phyloP scores from a whole-genome alignment of 257 asterid species.

The Eucommia ulmoides region DNA sequence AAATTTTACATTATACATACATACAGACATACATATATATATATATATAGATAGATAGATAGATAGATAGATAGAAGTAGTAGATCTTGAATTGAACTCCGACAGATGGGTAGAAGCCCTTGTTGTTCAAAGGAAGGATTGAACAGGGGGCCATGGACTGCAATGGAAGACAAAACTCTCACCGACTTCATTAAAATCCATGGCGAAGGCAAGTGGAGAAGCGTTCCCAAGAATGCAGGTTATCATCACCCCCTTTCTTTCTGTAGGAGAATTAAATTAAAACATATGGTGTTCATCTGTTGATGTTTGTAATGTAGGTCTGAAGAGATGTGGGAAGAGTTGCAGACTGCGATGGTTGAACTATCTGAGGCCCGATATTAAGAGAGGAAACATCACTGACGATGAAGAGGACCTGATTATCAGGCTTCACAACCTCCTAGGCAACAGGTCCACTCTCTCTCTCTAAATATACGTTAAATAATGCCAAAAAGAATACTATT shows the following conservation, averaged over 20 bases:
- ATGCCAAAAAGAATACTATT: background rate
- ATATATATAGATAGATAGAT: too few relatives aligned
- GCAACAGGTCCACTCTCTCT: background rate
- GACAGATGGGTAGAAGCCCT: conserved; percentile 27
- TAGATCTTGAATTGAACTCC: background rate
- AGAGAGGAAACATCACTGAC: background rate
- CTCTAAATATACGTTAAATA: background rate
- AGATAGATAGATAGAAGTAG: conserved; percentile 20
- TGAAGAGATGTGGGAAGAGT: conserved; percentile 3
- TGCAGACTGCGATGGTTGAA: conserved; percentile 1
- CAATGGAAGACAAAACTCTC: conserved; percentile 12
- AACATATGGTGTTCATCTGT: background rate
- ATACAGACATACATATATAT: too few relatives aligned
- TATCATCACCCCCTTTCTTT: too few relatives aligned
- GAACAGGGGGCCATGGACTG: conserved; percentile 19
- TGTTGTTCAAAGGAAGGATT: conserved; percentile 19
- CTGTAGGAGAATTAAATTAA: background rate
- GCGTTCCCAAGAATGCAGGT: conserved; percentile 21
- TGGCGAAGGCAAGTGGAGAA: conserved; percentile 27
- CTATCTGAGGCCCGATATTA: background rate
- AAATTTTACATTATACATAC: too few relatives aligned
- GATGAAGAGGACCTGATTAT: background rate
- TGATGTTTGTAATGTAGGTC: background rate
- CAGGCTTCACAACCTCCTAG: background rate
- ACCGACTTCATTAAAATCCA: conserved; percentile 11